Base-by-base conservation (phyloP, 257 asterid genomes). In the Solanum chiquidenum region DNA sequence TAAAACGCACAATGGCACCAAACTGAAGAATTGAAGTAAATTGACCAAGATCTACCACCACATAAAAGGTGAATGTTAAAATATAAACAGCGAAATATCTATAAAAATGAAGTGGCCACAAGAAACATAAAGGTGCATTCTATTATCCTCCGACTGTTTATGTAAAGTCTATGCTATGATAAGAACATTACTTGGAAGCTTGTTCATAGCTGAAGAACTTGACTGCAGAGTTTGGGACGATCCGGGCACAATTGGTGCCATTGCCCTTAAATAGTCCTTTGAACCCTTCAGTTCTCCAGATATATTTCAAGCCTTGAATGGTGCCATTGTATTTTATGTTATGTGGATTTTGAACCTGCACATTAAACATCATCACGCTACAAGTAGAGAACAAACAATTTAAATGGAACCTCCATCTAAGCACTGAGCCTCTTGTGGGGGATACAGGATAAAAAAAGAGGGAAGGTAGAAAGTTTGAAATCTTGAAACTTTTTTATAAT, bases 151-250 rank as follows among this genome's bases (percentile, higher is more conserved):
- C 44, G 6, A 42, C 64, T 44, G 37, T 34, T 44, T 42, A 29
- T 49, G 68, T 11, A 49, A 46, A 49, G 27, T 82, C 29, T 49
- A 49, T 29, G 42, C 12, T 29, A 31, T 10, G 29, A 49, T 31
- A 46, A 38, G 42, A 82, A 9, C 29, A 49, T 79, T 95, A 97
- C 99, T 96, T 96, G 92, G 99, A 95, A 71, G 99, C 99, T 89
- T 97, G 99, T 94, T 97, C 99, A 72, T 97, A 97, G 94, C 99
- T 97, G 94, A 97, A 97, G 96, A 97, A 97, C 93, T 97, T 97
- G 71, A 97, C 99, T 9, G 99, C 99, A 46, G 99, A 97, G 90
- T 97, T 97, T 68, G 99, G 99, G 87, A 96, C 93, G 68, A 96
- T 96, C 75, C 99, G 98, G 49, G 98, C 98, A 89, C 99, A 96